These are phyloP conservation scores for Goffeauzyma gilvescens DNA, from an alignment of 768 basidiomycete species.

Conservation along the genomic window DNA sequence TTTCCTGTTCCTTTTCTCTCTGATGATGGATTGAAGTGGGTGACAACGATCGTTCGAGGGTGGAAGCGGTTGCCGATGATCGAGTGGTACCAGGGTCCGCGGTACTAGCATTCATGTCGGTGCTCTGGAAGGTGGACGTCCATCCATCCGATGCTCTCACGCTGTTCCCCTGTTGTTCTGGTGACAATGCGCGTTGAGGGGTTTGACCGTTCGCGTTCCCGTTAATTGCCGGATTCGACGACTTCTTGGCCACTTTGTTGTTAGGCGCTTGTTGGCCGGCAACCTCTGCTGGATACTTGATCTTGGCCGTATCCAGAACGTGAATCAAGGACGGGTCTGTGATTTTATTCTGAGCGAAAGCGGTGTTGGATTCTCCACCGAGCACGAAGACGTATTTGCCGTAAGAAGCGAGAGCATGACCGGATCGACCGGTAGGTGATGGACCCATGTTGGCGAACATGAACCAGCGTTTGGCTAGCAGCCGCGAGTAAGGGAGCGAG, in stretches of 20 bases:
- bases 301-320: conserved; percentile 89
- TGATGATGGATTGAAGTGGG: too few relatives aligned
- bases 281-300: conserved; percentile 77
- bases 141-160: not conserved
- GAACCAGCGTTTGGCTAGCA: conserved; percentile 67
- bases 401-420: conserved; percentile 83
- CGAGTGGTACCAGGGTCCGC: too few relatives aligned
- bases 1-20: too few relatives aligned
- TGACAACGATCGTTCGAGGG: too few relatives aligned
- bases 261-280: conserved; percentile 36
- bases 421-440: conserved; percentile 72
- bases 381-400: conserved; percentile 77
- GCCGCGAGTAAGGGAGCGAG: not conserved
- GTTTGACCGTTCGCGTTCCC: too few relatives aligned
- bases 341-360: conserved; percentile 38
- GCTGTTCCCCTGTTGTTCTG: not conserved
- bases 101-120: too few relatives aligned
- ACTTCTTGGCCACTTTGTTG: conserved; percentile 1
- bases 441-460: conserved; percentile 99
- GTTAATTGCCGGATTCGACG: conserved; percentile 6
- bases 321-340: conserved; percentile 74
- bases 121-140: too few relatives aligned
- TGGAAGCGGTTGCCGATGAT: too few relatives aligned
- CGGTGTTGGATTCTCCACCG: conserved; percentile 74
- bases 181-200: too few relatives aligned